Base-by-base conservation (phyloP, 257 asterid genomes). In the Misopates orontium region DNA sequence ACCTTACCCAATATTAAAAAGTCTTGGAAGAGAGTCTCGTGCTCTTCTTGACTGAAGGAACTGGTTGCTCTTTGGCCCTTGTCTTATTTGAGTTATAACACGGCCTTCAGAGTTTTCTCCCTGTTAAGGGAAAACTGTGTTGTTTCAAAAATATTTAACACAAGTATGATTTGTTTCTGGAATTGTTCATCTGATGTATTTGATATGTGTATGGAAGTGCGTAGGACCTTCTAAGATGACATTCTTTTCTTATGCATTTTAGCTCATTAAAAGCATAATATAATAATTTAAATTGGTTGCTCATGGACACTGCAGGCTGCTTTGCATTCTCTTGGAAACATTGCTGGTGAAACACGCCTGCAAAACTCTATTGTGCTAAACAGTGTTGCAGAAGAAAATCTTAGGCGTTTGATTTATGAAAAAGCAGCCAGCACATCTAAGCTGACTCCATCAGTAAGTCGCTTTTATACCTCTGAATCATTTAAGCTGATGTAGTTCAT, bases 361-460 rank as follows among this genome's bases (percentile, higher is more conserved):
- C 89, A 60, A 39, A 80, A 69, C 62, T 74, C 71, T 53, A 69
- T 72, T 66, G 54, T 90, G 66, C 85, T 88, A 48, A 75, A 83
- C 66, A 79, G 77, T 73, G 79, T 61, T 39, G 91, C 96, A 18
- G 99, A 94, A 82, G 93, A 88, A 80, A 82, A 72, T 55, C 91
- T 90, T 21, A 81, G 78, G 57, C 82, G 81, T 56, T 71, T 94
- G 70, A 78, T 90, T 68, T 94, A 88, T 71, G 91, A 86, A 64
- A 73, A 80, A 69, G 92, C 99, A 67, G 82, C 97, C 53, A 80
- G 67, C 74, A 80, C 95, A 42, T 55, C 97, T 28, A 94, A 94
- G 84, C 78, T 94, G 81, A 85, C 88, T 59, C 95, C 92, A 59
- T 90, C 96, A 14, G 99, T 93, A 77, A 83, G 95, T 77, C 49